These are phyloP conservation scores for Scytalidium lignicola DNA, from an alignment of 2,329 filamentous ascomycete species.

Conservation along the genomic window DNA sequence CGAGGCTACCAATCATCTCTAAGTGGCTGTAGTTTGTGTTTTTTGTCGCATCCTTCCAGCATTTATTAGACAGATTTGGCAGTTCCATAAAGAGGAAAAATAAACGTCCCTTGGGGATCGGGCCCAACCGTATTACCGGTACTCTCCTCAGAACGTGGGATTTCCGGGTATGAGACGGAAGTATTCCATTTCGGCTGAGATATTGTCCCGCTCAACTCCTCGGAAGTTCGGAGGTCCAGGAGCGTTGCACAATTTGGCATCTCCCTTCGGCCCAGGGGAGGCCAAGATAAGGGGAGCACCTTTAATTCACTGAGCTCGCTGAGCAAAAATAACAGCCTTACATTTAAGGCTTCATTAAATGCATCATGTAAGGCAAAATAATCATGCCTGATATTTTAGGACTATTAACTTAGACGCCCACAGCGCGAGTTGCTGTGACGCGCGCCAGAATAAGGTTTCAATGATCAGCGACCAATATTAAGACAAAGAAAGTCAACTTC, in stretches of 20 bases:
- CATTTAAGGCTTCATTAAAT: neutral
- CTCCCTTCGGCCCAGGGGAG: too few relatives aligned
- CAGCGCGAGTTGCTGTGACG: neutral
- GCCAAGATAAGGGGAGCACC: too few relatives aligned
- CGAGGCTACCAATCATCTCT: neutral
- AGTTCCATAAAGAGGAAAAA: neutral
- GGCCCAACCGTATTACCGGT: neutral
- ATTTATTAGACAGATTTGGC: neutral
- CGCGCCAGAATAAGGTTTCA: neutral
- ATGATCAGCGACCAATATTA: neutral
- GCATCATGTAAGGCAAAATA: neutral
- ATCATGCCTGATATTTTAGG: neutral
- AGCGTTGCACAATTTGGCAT: neutral
- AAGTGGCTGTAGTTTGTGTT: neutral
- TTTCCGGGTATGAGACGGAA: too few relatives aligned
- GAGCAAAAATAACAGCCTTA: neutral
- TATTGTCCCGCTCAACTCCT: neutral
- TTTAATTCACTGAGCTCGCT: too few relatives aligned
- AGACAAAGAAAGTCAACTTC: neutral
- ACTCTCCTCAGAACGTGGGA: too few relatives aligned
- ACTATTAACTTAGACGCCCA: neutral
- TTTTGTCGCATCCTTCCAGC: neutral
- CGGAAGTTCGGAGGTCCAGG: neutral
- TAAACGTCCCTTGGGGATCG: neutral
- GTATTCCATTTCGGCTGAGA: neutral